Evolutionary conservation across 2,329 filamentous ascomycete genomes (phyloP), one percentile per base, ranked within the genome.

Genomic region (Ascochyta pisi): DNA sequence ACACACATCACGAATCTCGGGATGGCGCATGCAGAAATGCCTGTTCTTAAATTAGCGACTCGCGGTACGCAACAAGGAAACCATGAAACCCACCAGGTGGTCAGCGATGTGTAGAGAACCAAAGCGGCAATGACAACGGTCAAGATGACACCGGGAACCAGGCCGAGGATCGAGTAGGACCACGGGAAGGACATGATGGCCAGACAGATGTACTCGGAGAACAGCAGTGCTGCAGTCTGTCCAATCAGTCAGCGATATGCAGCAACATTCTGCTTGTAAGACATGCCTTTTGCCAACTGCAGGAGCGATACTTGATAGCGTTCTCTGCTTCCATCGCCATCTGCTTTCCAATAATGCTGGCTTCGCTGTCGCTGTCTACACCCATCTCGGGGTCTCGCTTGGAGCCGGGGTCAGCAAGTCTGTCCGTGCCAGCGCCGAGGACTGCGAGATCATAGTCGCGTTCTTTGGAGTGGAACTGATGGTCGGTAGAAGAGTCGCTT

Each of bases 141-240:
- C 71, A 96, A 73, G 59, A 96, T 94, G 50, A 97, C 76, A 23
- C 90, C 92, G 0, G 93, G 92, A 0, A 96, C 91, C 15, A 97
- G 83, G 7, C 93, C 93, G 7, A 97, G 84, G 26, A 94, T 80
- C 39, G 91, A 91, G 76, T 97, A 97, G 0, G 92, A 96, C 84
- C 90, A 96, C 0, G 93, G 93, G 66, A 97, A 97, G 46, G 91
- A 96, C 92, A 97, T 96, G 72, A 96, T 96, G 22, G 85, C 85
- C 77, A 97, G 79, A 74, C 92, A 96, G 57, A 97, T 97, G 75
- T 97, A 97, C 80, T 97, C 93, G 46, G 91, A 95, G 78, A 97
- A 96, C 47, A 97, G 86, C 65, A 96, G 76, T 1, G 89, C 92
- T 0, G 93, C 92, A 49, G 93, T 96, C 89, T 89, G 67, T 6